Evolutionary conservation across 345 rosid species (phyloP).

Genomic region (Hibiscus mutabilis): DNA sequence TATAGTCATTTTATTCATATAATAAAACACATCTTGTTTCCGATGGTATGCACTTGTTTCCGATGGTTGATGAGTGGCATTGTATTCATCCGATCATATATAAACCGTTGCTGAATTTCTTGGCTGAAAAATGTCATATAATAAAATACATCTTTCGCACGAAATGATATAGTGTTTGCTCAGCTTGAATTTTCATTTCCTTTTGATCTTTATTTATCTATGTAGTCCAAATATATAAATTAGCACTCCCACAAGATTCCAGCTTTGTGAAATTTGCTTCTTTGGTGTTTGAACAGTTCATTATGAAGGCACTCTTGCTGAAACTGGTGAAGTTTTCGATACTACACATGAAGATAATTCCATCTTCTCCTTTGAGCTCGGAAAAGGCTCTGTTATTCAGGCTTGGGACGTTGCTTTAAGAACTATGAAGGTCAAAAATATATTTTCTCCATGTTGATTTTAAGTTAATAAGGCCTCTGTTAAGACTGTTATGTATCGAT

Average conservation of each 20-base stretch:
- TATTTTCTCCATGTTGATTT: not conserved
- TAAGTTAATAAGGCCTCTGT: not conserved
- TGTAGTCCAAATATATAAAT: not conserved
- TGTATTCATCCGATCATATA: not conserved
- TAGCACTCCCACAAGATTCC: not conserved
- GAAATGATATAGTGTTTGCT: not conserved
- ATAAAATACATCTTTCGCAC: not conserved
- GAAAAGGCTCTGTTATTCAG: conserved; percentile 71
- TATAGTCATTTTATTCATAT: not conserved
- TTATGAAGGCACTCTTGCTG: conserved; percentile 78
- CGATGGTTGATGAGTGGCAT: not conserved
- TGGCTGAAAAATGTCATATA: no score
- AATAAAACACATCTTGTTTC: no score
- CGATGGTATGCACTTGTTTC: no score
- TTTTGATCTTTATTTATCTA: not conserved
- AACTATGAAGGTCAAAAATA: conserved; percentile 69
- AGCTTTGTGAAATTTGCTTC: not conserved
- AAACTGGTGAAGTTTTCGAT: conserved; percentile 83
- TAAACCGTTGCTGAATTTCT: not conserved
- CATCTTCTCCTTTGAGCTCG: conserved; percentile 78
- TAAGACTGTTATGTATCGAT: no score
- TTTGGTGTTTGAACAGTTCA: conserved; percentile 49
- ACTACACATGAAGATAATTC: conserved; percentile 84
- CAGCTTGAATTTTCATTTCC: not conserved
- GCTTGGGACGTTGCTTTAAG: conserved; percentile 84